Percentiles rank a stretch among this genome's conserved stretches.
These are phyloP conservation scores for Magnusiomyces fungicola DNA, from an alignment of 1,139 yeast species.

Conservation along the genomic window DNA sequence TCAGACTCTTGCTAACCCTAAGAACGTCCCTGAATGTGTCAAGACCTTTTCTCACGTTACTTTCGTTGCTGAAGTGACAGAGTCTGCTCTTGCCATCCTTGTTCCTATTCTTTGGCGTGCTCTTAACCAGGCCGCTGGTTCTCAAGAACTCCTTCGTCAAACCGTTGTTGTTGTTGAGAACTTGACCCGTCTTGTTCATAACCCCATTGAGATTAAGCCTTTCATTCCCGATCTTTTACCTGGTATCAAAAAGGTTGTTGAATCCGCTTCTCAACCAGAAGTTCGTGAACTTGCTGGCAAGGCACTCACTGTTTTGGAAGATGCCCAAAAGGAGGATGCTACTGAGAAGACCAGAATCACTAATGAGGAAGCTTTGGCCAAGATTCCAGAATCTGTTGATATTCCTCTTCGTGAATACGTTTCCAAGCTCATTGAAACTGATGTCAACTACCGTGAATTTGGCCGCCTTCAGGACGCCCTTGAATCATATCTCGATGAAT, in stretches of 20 bases:
- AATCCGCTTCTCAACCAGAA: conserved; percentile 91
- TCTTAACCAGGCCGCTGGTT: conserved; percentile 76
- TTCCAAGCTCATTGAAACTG: conserved; percentile 50
- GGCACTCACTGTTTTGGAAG: conserved; percentile 73
- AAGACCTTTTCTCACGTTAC: conserved; percentile 88
- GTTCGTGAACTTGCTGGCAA: conserved; percentile 89
- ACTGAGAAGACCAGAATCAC: conserved; percentile 70
- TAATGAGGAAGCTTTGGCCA: conserved; percentile 42
- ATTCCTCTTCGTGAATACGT: conserved; percentile 43
- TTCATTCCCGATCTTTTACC: conserved; percentile 84
- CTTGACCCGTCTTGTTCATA: conserved; percentile 89
- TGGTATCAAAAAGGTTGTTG: conserved; percentile 79
- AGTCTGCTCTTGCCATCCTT: conserved; percentile 81
- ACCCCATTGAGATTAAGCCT: conserved; percentile 82
- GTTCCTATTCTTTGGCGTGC: conserved; percentile 93
- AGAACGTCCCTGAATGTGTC: conserved; percentile 81
- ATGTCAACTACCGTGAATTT: conserved; percentile 92
- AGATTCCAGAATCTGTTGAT: conserved; percentile 27
- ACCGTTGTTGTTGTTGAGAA: conserved; percentile 95
- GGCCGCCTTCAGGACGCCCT: conserved; percentile 53
- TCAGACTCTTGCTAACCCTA: conserved; percentile 84
- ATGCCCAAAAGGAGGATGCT: conserved; percentile 66
- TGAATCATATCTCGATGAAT: conserved; percentile 29
- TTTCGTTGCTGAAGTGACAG: conserved; percentile 97
- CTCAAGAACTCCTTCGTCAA: conserved; percentile 94